Conservation (phyloP, 2,329 filamentous ascomycete genomes). For the Scolecobasidium constrictum region DNA sequence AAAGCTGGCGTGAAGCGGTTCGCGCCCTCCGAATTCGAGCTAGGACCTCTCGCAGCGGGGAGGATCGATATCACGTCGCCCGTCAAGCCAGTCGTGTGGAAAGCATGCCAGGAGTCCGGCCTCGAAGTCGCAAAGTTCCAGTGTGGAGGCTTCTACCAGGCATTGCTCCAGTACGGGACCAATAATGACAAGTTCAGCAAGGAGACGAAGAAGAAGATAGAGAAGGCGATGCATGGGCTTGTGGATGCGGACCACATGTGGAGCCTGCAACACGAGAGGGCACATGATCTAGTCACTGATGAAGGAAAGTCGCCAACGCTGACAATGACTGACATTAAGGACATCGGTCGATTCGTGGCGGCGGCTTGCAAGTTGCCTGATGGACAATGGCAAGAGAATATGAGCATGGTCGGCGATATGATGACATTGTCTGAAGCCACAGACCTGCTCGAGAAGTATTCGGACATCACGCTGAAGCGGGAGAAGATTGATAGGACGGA, state of each 20-base stretch:
- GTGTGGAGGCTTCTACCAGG: slow-evolving; percentile 26
- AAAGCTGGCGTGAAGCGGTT: slow-evolving; percentile 40
- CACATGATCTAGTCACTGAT: slow-evolving; percentile 18
- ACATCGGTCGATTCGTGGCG: slow-evolving; percentile 22
- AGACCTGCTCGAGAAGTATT: slow-evolving; percentile 16
- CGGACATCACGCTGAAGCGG: slow-evolving; percentile 12
- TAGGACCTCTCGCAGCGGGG: slow-evolving; percentile 12
- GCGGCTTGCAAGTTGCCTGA: slow-evolving; percentile 20
- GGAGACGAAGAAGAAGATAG: too few species aligned
- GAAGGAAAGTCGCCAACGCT: slow-evolving; percentile 16
- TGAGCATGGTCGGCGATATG: slow-evolving; percentile 23
- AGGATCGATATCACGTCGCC: slow-evolving; percentile 16
- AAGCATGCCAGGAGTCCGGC: slow-evolving; percentile 14
- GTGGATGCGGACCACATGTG: slow-evolving; percentile 14
- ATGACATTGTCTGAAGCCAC: slow-evolving; percentile 18
- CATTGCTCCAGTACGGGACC: slow-evolving; percentile 19
- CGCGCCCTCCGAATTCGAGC: slow-evolving; percentile 39
- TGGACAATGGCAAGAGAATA: slow-evolving; percentile 17
- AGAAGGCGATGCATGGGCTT: slow-evolving; percentile 17
- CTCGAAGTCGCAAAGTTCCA: slow-evolving; percentile 23
- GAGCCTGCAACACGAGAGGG: slow-evolving; percentile 14
- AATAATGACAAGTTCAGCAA: slow-evolving; percentile 14
- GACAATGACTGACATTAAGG: slow-evolving; percentile 22
- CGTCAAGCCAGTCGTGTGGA: slow-evolving; percentile 17
- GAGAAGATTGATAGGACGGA: slow-evolving; percentile 11